Evolutionary conservation across 1,139 yeast genomes (phyloP).

Genomic region (Geotrichum candidum): DNA sequence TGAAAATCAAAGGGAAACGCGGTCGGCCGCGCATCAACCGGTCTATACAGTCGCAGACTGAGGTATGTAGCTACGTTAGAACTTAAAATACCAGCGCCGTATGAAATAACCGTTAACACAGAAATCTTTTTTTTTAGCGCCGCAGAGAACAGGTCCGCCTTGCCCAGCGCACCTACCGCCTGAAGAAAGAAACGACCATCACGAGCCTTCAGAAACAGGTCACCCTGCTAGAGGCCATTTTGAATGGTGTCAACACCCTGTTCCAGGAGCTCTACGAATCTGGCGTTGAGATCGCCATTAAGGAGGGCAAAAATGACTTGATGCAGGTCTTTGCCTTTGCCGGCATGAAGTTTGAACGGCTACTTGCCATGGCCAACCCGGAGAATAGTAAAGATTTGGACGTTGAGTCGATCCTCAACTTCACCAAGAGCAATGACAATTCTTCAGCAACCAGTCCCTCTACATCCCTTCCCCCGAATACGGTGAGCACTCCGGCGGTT

Average conservation of each 20-base stretch:
- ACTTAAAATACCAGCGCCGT: background rate
- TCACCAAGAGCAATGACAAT: background rate
- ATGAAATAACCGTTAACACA: background rate
- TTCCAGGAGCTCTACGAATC: conserved; percentile 15
- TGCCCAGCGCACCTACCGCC: conserved; percentile 16
- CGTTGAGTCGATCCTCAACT: background rate
- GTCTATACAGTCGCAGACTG: conserved; percentile 16
- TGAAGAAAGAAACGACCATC: conserved; percentile 11
- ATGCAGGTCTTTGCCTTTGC: conserved; percentile 8
- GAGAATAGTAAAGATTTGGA: background rate
- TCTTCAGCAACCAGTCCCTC: background rate
- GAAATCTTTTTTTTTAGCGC: background rate
- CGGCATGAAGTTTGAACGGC: conserved; percentile 1
- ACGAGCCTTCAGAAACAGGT: conserved; percentile 3
- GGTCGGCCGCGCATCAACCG: conserved; percentile 17
- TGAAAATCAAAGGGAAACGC: conserved; percentile 12
- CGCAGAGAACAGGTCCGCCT: conserved; percentile 13
- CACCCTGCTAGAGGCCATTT: conserved; percentile 1
- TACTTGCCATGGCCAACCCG: background rate
- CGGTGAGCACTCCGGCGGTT: background rate
- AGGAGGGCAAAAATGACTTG: conserved; percentile 11
- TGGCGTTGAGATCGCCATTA: conserved; percentile 18
- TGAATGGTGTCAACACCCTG: conserved; percentile 1
- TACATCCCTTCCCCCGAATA: background rate
- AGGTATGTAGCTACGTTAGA: background rate